phyloP scores from a whole-genome alignment of 306 rosid genomes.

The Luffa acutangula region DNA sequence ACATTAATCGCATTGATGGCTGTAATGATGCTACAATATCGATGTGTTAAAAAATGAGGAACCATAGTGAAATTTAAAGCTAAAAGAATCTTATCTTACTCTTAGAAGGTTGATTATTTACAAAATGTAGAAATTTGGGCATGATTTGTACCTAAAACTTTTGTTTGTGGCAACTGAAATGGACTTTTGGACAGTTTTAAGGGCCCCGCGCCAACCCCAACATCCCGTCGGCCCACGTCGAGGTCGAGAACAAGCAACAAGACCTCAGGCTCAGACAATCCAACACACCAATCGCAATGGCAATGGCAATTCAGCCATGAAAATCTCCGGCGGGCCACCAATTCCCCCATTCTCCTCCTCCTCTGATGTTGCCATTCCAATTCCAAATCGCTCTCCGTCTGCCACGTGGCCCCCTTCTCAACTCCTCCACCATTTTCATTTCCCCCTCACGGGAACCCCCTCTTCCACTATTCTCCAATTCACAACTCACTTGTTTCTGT shows the following conservation, averaged over 20 bases:
- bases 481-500: neutral
- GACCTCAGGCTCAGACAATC: neutral
- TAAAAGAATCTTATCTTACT: no score
- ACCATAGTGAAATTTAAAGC: no score
- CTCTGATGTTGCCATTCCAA: neutral
- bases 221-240: neutral
- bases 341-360: neutral
- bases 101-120: no score
- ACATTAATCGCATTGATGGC: no score
- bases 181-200: no score
- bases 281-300: neutral
- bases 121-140: no score
- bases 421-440: neutral
- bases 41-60: no score
- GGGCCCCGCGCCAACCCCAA: no score
- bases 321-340: neutral
- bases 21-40: no score
- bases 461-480: neutral
- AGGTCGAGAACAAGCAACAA: neutral
- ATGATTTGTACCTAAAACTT: no score
- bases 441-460: neutral
- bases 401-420: neutral
- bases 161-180: no score
- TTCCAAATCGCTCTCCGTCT: neutral
- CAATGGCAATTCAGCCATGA: neutral